These are phyloP conservation scores for Cercophora newfieldiana DNA, from an alignment of 495 filamentous ascomycete species.

Conservation along the genomic window DNA sequence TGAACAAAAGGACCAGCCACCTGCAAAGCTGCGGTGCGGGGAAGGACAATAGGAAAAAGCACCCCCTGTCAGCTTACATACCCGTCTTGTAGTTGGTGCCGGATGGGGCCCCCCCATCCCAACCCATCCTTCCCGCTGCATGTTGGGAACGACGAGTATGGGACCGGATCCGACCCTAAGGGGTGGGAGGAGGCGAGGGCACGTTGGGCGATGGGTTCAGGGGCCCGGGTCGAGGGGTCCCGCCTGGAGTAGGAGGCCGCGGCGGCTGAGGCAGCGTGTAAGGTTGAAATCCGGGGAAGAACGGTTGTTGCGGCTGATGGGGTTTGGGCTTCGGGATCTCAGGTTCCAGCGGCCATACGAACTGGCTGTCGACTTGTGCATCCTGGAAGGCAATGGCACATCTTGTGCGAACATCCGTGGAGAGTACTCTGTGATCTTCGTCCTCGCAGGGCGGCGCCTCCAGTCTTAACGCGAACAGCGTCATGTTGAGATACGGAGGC, in stretches of 20 bases:
- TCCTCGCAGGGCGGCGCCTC: neutral
- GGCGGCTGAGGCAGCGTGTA: constrained; percentile 12
- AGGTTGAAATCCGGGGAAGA: constrained; percentile 3
- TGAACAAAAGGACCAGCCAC: neutral
- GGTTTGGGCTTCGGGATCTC: neutral
- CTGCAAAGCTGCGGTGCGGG: neutral
- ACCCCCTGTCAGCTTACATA: neutral
- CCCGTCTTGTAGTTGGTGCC: no score
- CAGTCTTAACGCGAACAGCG: no score
- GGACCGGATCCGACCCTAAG: no score
- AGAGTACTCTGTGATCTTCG: neutral
- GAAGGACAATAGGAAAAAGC: neutral
- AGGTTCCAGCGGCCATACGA: neutral
- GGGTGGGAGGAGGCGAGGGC: constrained; percentile 18
- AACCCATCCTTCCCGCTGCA: neutral
- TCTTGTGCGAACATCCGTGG: neutral
- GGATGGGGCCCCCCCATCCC: no score
- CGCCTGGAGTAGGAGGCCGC: constrained; percentile 15
- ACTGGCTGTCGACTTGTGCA: neutral
- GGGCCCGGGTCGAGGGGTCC: constrained; percentile 15
- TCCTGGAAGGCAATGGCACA: neutral
- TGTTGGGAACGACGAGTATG: no score
- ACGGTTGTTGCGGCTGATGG: neutral
- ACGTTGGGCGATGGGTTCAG: constrained; percentile 8
- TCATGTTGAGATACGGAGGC: no score